Base-by-base conservation (phyloP, 805 yeast species). In the Saturnispora kantuleensis region DNA sequence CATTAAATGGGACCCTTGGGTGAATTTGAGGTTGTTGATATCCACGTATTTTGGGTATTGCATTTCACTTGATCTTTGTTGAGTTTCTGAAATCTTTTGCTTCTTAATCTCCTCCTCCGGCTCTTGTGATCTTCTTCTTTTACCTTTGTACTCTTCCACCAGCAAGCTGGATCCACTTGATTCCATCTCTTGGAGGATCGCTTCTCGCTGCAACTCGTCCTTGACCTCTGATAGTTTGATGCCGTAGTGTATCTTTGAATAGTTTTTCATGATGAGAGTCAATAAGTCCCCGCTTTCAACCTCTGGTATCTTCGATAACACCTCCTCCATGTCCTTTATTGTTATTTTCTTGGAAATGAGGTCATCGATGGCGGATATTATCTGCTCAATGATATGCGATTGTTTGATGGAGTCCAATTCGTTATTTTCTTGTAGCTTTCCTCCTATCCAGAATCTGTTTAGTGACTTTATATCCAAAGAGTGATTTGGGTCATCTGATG, bases 1-100 rank as follows among this genome's bases (percentile, higher is more conserved):
- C 75, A 81, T 71, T 10, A 83, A 65, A 52, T 76, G 84, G 0
- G 83, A 67, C 0, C 93, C 90, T 57, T 84, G 82, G 31, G 82
- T 87, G 55, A 86, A 83, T 1, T 68, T 69, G 5, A 83, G 63
- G 10, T 76, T 68, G 21, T 76, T 78, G 8, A 89, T 60, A 54
- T 85, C 84, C n/a, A 86, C 69, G 35, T 73, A 60, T 38, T 65
- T 63, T 1, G 93, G 82, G 35, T 54, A 49, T 41, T 76, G 26
- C 5, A 35, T 34, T 11, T 13, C 12, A n/a, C 29, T 11, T 16
- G 18, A 46, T 7, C 42, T 30, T 32, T 38, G 28, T 15, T 34
- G 11, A 44, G 4, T 33, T 13, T 17, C 13, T 40, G 21, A 44
- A 21, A 38, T 9, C 47, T 44, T 26, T 33, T 18, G 42, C 49